Percentiles rank a stretch among this genome's conserved stretches.
phyloP scores from a whole-genome alignment of 2,329 filamentous ascomycete genomes.

The Curvularia sp. region DNA sequence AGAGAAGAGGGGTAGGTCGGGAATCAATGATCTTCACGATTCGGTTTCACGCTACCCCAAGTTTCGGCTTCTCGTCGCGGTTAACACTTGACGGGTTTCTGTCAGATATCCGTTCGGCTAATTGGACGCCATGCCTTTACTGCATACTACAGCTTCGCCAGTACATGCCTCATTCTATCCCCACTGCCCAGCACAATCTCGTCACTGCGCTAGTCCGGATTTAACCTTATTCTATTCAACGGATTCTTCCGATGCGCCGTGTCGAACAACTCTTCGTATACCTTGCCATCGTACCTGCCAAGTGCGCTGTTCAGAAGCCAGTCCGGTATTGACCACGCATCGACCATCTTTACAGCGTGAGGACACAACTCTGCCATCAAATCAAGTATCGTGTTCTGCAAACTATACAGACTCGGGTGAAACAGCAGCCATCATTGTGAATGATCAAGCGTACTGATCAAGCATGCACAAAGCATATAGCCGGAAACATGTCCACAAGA shows the following conservation, averaged over 20 bases:
- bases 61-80: constrained; percentile 3
- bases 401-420: constrained; percentile 49
- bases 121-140: not conserved
- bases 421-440: constrained; percentile 55
- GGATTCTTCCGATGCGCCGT: constrained; percentile 61
- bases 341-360: constrained; percentile 61
- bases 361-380: constrained; percentile 59
- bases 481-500: constrained; percentile 56
- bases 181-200: constrained; percentile 59
- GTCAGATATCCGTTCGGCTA: not conserved
- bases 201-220: constrained; percentile 58
- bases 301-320: constrained; percentile 61
- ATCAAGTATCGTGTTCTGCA: constrained; percentile 54
- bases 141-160: constrained; percentile 36
- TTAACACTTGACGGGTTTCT: constrained; percentile 16
- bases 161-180: constrained; percentile 40
- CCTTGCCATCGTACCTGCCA: constrained; percentile 60
- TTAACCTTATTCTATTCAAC: constrained; percentile 60
- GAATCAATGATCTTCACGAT: not conserved
- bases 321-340: constrained; percentile 62
- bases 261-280: constrained; percentile 63
- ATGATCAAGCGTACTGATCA: constrained; percentile 55
- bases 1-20: constrained; percentile 6
- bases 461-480: constrained; percentile 60
- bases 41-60: constrained; percentile 16